phyloP scores from a whole-genome alignment of 176 grass and related monocot species.

The Canna indica region DNA sequence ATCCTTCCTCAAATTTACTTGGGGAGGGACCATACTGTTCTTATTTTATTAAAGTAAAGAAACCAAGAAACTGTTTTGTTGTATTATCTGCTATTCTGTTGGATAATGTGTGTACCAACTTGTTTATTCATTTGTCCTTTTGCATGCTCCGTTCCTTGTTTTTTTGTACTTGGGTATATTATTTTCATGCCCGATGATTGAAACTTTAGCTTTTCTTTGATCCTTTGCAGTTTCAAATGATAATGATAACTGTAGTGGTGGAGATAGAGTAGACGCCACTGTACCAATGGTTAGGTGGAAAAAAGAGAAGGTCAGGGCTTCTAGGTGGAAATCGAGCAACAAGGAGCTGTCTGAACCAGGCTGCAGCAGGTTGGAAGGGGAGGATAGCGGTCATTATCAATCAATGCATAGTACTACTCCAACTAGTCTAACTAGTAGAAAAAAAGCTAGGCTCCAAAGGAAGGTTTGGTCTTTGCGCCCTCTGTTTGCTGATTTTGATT shows the following conservation, averaged over 20 bases:
- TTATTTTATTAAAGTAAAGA: not conserved
- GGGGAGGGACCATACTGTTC: not conserved
- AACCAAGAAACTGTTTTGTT: not conserved
- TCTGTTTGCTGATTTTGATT: slow-evolving; percentile 4
- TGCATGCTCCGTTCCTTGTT: not conserved
- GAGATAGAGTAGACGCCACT: slow-evolving; percentile 11
- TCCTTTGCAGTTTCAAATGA: slow-evolving; percentile 11
- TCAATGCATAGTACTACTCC: slow-evolving; percentile 11
- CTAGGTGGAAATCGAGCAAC: slow-evolving; percentile 42
- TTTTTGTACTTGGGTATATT: not conserved
- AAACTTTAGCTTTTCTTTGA: not conserved
- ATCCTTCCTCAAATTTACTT: slow-evolving; percentile 8
- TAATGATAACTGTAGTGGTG: not conserved
- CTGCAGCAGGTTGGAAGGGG: not conserved
- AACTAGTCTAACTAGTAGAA: slow-evolving; percentile 24
- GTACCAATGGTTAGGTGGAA: slow-evolving; percentile 17
- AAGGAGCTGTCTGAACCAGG: slow-evolving; percentile 10
- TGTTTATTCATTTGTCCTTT: slow-evolving; percentile 4
- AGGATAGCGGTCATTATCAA: slow-evolving; percentile 19
- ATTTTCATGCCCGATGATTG: not conserved
- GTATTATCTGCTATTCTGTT: not conserved
- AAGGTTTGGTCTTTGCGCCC: slow-evolving; percentile 33
- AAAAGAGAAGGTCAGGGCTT: slow-evolving; percentile 33
- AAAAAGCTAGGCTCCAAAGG: slow-evolving; percentile 30
- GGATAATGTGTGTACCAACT: not conserved